Evolutionary conservation across 306 rosid genomes (phyloP).

Genomic region (Adenanthera pavonina): DNA sequence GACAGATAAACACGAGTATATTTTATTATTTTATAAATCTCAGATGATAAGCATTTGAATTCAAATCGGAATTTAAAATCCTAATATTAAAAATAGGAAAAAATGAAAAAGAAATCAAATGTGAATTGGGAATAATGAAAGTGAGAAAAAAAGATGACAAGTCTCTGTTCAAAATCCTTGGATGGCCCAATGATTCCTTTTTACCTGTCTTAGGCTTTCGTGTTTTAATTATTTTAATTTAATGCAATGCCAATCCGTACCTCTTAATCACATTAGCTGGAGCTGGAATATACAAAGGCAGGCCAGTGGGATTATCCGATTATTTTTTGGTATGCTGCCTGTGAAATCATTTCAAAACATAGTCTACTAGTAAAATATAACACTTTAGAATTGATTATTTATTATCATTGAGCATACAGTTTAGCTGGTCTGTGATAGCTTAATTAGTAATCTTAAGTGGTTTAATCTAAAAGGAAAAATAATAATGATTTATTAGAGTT

Average conservation of each 20-base stretch:
- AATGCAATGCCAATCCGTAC: neutral
- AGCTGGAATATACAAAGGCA: constrained; percentile 9
- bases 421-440: too few species aligned
- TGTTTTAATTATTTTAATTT: neutral
- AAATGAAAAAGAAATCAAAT: neutral
- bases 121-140: constrained; percentile 30
- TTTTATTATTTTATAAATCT: neutral
- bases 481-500: too few species aligned
- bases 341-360: too few species aligned
- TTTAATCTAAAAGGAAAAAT: too few species aligned
- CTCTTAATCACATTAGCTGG: neutral
- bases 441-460: too few species aligned
- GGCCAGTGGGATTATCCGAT: neutral
- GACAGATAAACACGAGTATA: neutral
- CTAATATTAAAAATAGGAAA: neutral
- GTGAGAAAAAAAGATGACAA: neutral
- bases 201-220: neutral
- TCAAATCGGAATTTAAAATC: neutral
- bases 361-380: too few species aligned
- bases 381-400: too few species aligned
- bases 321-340: neutral
- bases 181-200: constrained; percentile 16
- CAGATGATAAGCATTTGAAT: constrained; percentile 17
- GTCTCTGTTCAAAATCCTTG: neutral
- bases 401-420: too few species aligned